Conservation (phyloP, 1,284 basidiomycete species). For the Cryptococcus depauperatus region DNA sequence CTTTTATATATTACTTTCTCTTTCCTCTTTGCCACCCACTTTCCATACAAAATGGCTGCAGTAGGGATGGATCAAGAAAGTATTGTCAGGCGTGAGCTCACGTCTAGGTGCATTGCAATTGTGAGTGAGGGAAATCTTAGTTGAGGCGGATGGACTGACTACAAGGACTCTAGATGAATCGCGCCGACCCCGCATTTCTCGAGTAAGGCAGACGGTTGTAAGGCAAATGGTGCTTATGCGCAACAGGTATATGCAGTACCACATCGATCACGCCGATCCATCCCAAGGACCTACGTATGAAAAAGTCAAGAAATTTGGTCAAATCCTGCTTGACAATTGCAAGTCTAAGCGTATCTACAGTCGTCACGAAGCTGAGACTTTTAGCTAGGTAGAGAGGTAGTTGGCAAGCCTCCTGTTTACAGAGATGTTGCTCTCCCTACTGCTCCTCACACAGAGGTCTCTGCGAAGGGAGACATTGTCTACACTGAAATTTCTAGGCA, state of each 20-base stretch:
- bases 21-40: neutral
- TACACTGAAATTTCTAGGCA: conserved; percentile 91
- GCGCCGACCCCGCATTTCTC: conserved; percentile 82
- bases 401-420: conserved; percentile 47
- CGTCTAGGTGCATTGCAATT: conserved; percentile 92
- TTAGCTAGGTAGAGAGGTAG: conserved; percentile 28
- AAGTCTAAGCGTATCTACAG: conserved; percentile 5
- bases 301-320: conserved; percentile 92
- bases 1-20: neutral
- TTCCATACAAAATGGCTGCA: conserved; percentile 26
- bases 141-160: neutral
- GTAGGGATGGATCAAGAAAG: conserved; percentile 32
- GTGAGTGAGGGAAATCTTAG: conserved; percentile 19
- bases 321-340: conserved; percentile 85
- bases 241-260: conserved; percentile 81
- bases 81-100: conserved; percentile 58
- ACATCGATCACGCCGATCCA: conserved; percentile 76
- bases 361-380: conserved; percentile 4
- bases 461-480: conserved; percentile 84
- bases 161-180: conserved; percentile 59
- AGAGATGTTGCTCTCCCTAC: conserved; percentile 85
- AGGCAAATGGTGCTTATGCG: conserved; percentile 1
- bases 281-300: conserved; percentile 82
- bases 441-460: conserved; percentile 89
- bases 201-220: conserved; percentile 36